phyloP scores from a whole-genome alignment of 2,329 filamentous ascomycete genomes.

The Dendryphion nanum region DNA sequence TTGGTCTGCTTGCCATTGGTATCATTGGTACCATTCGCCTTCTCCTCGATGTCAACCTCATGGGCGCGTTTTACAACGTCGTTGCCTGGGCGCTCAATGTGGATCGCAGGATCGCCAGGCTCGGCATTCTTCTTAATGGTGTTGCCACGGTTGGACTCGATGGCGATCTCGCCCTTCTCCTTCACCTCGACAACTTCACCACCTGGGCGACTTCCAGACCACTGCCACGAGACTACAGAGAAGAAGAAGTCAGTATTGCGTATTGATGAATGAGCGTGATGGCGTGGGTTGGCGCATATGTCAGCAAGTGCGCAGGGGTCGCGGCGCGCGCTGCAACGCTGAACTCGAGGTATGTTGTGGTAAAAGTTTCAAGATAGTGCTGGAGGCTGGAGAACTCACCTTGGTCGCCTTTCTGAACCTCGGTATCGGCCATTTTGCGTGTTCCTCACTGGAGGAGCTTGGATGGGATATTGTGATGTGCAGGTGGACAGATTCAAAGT shows the following conservation, averaged over 20 bases:
- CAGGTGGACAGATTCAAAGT: constrained; percentile 19
- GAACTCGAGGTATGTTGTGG: too few relatives aligned
- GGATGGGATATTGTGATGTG: constrained; percentile 28
- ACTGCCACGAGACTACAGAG: constrained; percentile 62
- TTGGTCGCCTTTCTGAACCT: constrained; percentile 38
- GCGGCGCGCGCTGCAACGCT: too few relatives aligned
- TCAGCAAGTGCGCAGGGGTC: constrained; percentile 4
- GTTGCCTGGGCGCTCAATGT: constrained; percentile 58
- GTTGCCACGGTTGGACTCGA: constrained; percentile 62
- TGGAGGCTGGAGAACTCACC: constrained; percentile 30
- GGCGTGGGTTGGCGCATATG: not conserved
- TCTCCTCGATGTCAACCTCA: constrained; percentile 58
- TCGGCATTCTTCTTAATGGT: constrained; percentile 63
- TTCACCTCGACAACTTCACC: constrained; percentile 59
- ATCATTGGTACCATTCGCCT: constrained; percentile 29
- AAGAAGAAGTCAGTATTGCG: not conserved
- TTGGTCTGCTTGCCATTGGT: constrained; percentile 26
- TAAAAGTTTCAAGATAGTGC: too few relatives aligned
- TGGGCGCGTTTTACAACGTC: constrained; percentile 64
- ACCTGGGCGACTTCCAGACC: constrained; percentile 54
- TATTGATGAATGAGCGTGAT: not conserved
- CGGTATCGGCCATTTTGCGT: constrained; percentile 33
- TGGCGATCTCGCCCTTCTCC: constrained; percentile 58
- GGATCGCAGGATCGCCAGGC: constrained; percentile 60
- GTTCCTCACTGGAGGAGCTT: constrained; percentile 12